Evolutionary conservation across 768 basidiomycete genomes (phyloP), one percentile per base, ranked within the genome.

Genomic region (Filobasidium floriforme): DNA sequence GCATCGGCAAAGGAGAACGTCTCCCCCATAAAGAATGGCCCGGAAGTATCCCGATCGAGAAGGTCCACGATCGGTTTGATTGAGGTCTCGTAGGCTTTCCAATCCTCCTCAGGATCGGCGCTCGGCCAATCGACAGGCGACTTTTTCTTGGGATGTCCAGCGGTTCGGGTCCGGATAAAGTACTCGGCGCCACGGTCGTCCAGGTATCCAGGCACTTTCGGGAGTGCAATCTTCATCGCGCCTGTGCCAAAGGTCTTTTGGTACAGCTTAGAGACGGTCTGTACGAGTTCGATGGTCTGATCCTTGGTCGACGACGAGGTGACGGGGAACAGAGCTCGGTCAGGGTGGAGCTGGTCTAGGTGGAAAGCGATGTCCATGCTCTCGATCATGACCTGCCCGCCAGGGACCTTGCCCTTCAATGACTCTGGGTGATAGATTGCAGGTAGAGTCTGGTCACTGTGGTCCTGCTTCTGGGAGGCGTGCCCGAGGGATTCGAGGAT

Each of bases 151-250:
- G 24, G 46, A 37, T 63, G 61, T 4, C 22, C 41, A 1, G 12
- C 46, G 5, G 44, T 49, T n/a, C 67, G 15, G 10, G 67, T 68
- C 1, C 62, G 62, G 49, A 68, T 61, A 60, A 68, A 68, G 59
- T 64, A 60, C 14, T 68, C 67, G 15, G 28, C 19, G 6, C 67
- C 67, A 1, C 62, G 54, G n/a, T 49, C 44, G 32, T 68, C 67
- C 5, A 68, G 57, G 29, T 63, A 63, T 1, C 14, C n/a, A 18
- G 67, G 61, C 18, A 68, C 60, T 7, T 26, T 22, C 4, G 67
- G 67, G 28, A 60, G 60, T 3, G 59, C 43, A 1, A 68, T 18
- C 5, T 49, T 15, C 22, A 15, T 32, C 4, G 15, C 24, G 15
- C 54, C 54, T 4, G 14, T 24, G 3, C 18, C 24, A 15, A 24